Evolutionary conservation across 768 basidiomycete species (phyloP), one percentile per base, ranked within the genome.

Genomic region (Lactarius akahatsu): DNA sequence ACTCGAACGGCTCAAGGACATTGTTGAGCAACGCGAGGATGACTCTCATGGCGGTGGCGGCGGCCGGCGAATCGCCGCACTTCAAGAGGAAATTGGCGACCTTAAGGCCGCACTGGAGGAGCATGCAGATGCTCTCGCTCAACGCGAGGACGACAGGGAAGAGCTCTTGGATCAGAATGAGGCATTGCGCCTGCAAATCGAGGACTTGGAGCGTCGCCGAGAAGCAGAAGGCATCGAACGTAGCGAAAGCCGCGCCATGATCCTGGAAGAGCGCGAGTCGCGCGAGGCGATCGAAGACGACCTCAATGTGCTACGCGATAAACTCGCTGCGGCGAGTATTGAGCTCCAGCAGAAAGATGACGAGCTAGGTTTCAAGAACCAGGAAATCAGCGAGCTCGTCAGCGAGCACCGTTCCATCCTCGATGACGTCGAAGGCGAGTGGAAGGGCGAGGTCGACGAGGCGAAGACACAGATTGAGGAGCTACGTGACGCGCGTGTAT

Each of bases 391-490:
- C 3, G 91, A 95, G 57, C 75, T 96, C 55, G 82, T 94, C 5
- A 78, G 78, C 7, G 90, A 94, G 72, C 90, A 92, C 73, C 82
- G 87, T 61, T 81, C 85, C 34, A 88, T 91, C 61, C 85, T 93
- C 3, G 83, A 84, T 23, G 82, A 83, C 2, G 88, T 94, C 8
- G 91, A 93, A 72, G 85, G 88, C 52, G 91, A 92, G 71, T 96
- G 94, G 94, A 80, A 89, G 63, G 91, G 90, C 3, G 95, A 96
- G 73, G 87, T 96, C 2, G 87, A 93, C 68, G 92, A 94, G 69
- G 86, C 87, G 2, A 81, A 88, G 66, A 83, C 80, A 3, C 92
- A 92, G 71, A 85, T 89, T 0, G 92, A 94, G 63, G 92, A 96
- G 74, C 80, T 92, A 18, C 82, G 83, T 30, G 90, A 91, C 75